Conservation (phyloP, 306 rosid species). For the Biancaea sappan region DNA sequence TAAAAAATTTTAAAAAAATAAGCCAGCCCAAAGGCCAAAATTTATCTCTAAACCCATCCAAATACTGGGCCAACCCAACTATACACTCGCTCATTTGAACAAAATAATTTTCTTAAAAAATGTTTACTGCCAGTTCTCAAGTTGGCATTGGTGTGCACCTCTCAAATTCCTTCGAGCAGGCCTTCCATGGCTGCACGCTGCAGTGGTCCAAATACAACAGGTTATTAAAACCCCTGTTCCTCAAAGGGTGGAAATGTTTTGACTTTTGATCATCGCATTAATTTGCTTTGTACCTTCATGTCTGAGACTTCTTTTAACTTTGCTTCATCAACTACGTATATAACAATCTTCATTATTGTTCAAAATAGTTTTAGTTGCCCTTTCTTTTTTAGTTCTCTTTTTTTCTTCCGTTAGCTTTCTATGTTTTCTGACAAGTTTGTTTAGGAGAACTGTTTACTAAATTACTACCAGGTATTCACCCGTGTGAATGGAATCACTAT, state of each 20-base stretch:
- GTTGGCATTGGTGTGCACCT: constrained; percentile 76
- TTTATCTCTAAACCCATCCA: too few species aligned
- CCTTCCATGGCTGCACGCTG: constrained; percentile 93
- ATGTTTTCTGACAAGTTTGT: constrained; percentile 19
- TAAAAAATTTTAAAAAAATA: too few species aligned
- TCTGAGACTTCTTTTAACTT: constrained; percentile 3
- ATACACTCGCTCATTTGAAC: too few species aligned
- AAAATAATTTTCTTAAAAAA: too few species aligned
- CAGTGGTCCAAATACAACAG: constrained; percentile 77
- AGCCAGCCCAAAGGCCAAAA: too few species aligned
- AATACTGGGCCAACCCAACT: too few species aligned
- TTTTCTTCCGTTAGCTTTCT: not conserved
- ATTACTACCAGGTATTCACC: constrained; percentile 6
- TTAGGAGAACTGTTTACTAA: constrained; percentile 15
- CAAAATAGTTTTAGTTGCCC: not conserved
- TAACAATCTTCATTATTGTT: constrained; percentile 15
- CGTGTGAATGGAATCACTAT: constrained; percentile 1
- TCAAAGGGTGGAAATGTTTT: constrained; percentile 62
- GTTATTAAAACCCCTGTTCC: constrained; percentile 84
- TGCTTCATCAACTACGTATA: constrained; percentile 31
- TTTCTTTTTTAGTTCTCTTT: not conserved
- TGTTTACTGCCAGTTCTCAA: constrained; percentile 72
- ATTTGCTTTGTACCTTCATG: not conserved
- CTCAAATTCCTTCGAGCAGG: constrained; percentile 82
- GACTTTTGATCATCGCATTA: not conserved